Evolutionary conservation across 2,329 filamentous ascomycete genomes (phyloP), one percentile per base, ranked within the genome.

Genomic region (Dothistroma pini): DNA sequence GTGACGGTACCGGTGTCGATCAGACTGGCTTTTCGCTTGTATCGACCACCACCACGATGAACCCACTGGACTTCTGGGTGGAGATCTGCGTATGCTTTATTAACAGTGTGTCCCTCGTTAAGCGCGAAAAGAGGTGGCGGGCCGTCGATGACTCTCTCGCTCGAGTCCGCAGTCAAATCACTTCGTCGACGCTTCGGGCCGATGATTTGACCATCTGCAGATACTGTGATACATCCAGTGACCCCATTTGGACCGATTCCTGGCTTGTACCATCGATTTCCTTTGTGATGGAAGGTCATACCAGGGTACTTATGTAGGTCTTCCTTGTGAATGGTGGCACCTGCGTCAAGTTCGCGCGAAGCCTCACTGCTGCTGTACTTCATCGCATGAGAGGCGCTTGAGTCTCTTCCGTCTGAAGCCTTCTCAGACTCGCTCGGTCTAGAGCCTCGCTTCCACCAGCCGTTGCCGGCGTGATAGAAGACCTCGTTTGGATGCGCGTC

Each of bases 241-340:
- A 59, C 64, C 41, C 62, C 64, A 32, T 60, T 58, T 4, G 69
- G 69, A n/a, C 61, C 65, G n/a, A 63, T 56, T 7, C 70, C 70
- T n/a, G 64, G 66, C 38, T 67, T 68, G 58, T 71, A 73, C n/a
- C 68, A 71, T n/a, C 65, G 64, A 48, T 71, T 71, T 47, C 71
- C 71, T 56, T 65, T 68, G 60, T 74, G 71, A 32, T 71, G 68
- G 54, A 72, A 72, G 49, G 60, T 61, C 16, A 59, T 47, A 14
- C 66, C 66, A 35, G 66, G 63, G 51, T 67, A 66, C 31, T 66
- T 65, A 52, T 62, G 59, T 16, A 68, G 58, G 16, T 68, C 64
- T 21, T 66, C 66, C 38, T 61, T 59, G 48, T 65, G 65, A 25
- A 67, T 56, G 6, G 64, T 63, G 21, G 54, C 48, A 31, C 65